Conservation (phyloP, 768 basidiomycete genomes). For the Mycena epipterygia region DNA sequence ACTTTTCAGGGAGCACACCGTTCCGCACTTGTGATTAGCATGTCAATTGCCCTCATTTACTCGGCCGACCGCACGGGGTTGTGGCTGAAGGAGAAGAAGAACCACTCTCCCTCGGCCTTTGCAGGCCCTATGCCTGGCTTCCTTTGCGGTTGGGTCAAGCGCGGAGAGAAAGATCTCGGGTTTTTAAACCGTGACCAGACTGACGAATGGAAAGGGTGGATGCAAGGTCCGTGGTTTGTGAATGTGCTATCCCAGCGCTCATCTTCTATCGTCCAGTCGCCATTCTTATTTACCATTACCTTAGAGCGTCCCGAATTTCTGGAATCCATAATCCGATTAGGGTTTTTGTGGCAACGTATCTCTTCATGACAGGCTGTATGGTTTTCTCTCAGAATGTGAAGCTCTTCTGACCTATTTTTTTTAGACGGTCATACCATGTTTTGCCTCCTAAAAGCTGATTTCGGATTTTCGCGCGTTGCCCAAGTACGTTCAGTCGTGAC, state of each 20-base stretch:
- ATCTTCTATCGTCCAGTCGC: conserved; percentile 63
- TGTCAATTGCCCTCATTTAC: conserved; percentile 77
- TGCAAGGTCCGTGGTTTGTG: conserved; percentile 78
- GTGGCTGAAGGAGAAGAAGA: conserved; percentile 93
- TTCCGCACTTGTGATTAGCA: conserved; percentile 73
- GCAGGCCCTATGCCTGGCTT: conserved; percentile 65
- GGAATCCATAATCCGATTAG: conserved; percentile 96
- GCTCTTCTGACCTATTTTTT: not conserved
- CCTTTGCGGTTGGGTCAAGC: conserved; percentile 74
- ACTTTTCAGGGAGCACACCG: conserved; percentile 51
- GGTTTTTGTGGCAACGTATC: conserved; percentile 88
- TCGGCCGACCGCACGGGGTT: conserved; percentile 87
- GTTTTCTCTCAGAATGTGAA: not conserved
- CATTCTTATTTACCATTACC: conserved; percentile 94
- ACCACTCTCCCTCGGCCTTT: conserved; percentile 80
- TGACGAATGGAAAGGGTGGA: conserved; percentile 99
- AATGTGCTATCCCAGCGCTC: not conserved
- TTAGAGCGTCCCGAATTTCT: conserved; percentile 89
- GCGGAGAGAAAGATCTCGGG: conserved; percentile 85
- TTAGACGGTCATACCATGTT: conserved; percentile 84
- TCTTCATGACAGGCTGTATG: conserved; percentile 89
- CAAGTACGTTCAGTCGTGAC: conserved; percentile 61
- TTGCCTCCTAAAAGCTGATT: conserved; percentile 92
- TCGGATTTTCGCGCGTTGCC: conserved; percentile 81
- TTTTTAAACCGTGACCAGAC: conserved; percentile 94